Conservation (phyloP, 306 rosid genomes). For the Glycine latifolia region DNA sequence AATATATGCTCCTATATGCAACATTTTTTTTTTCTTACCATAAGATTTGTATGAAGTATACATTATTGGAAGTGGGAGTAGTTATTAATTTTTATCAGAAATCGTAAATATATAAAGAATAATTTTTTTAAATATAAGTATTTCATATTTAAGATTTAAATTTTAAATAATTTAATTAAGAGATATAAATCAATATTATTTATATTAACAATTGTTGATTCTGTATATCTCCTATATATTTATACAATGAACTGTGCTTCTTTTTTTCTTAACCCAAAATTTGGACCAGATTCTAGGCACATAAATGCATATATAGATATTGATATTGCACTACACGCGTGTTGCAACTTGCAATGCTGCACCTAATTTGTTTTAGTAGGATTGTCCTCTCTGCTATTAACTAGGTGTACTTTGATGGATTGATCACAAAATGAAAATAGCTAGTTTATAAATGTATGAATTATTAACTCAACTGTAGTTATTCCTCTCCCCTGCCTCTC, state of each 20-base stretch:
- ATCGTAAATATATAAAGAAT: too few species aligned
- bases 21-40: too few species aligned
- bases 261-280: not conserved
- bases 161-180: too few species aligned
- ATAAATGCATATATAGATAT: too few species aligned
- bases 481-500: not conserved
- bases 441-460: not conserved
- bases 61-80: too few species aligned
- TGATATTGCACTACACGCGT: constrained; percentile 6
- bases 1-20: not conserved
- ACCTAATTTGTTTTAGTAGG: not conserved
- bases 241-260: not conserved
- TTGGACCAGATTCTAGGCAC: constrained; percentile 19
- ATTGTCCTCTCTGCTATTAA: constrained; percentile 7
- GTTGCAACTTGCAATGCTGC: constrained; percentile 1
- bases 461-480: not conserved
- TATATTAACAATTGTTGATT: too few species aligned
- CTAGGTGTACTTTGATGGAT: not conserved
- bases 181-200: too few species aligned
- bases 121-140: too few species aligned
- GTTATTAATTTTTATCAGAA: too few species aligned
- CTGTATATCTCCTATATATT: too few species aligned
- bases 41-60: too few species aligned
- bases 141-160: too few species aligned
- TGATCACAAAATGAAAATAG: not conserved